Base-by-base conservation (phyloP, 1,139 yeast genomes). In the Kurtzmaniella quercitrusa region DNA sequence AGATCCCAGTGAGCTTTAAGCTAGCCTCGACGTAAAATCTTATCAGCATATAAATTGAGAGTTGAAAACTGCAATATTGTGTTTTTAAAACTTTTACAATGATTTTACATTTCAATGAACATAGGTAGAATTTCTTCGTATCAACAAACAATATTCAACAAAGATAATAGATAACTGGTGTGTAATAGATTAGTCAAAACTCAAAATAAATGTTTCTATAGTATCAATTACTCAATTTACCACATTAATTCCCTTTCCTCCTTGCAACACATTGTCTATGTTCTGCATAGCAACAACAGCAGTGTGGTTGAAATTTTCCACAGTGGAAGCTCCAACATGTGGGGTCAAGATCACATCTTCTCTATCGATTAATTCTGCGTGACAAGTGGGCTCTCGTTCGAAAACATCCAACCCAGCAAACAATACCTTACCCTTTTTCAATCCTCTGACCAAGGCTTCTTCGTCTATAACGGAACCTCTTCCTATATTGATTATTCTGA, bases 341-440 rank as follows among this genome's bases (percentile, higher is more conserved):
- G 95, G 95, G 14, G 88, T 76, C 40, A 84, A 62, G 0, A 83
- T 66, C n/a, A 84, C 88, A 59, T 87, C 88, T 55, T 80, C 72
- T 54, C 94, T 72, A 12, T 65, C 63, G 23, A 76, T 53, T 40
- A 84, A 71, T 23, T 67, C 79, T 12, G 71, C 71, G 48, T 78
- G 74, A 11, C 84, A 72, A 1, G 47, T 42, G 3, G 91, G 91
- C 60, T 88, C 96, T 33, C 75, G 60, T 52, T 81, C 85, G 61
- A 70, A 87, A 4, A 88, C 96, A 55, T 88, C 96, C 38, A 88
- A 65, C 0, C 96, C 97, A 14, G 84, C 93, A 55, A 83, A 78
- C 18, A 74, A 61, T 3, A 89, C 72, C 46, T 84, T 80, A 1
- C 94, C 95, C 3, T 71, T 57, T 49, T 81, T 72, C 46, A 89